These are phyloP conservation scores for Yamagishiella unicocca DNA, from an alignment of 139 green algal species.

Conservation along the genomic window DNA sequence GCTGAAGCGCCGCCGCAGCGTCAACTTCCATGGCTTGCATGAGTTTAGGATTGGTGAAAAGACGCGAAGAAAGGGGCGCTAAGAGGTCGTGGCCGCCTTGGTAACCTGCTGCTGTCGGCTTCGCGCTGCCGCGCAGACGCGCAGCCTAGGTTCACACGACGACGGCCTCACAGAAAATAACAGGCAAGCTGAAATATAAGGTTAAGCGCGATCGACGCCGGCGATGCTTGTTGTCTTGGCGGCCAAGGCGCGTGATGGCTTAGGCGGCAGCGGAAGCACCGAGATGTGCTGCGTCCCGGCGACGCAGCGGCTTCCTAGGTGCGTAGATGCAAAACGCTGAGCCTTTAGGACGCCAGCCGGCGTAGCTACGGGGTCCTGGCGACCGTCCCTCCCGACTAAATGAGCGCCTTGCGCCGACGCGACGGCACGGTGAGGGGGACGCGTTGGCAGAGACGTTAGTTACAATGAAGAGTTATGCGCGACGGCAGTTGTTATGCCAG, in stretches of 20 bases:
- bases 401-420: background rate
- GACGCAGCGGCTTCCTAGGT: background rate
- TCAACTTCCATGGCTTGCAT: constrained; percentile 33
- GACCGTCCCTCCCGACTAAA: background rate
- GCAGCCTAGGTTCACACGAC: background rate
- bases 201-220: background rate
- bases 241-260: constrained; percentile 25
- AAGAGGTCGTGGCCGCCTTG: background rate
- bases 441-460: background rate
- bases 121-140: background rate
- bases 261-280: background rate
- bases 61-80: background rate
- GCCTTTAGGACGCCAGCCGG: background rate
- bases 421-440: background rate
- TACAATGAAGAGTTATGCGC: background rate
- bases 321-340: background rate
- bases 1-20: background rate
- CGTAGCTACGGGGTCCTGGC: background rate
- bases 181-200: background rate
- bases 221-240: background rate
- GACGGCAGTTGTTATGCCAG: background rate
- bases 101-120: constrained; percentile 4
- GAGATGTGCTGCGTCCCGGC: background rate
- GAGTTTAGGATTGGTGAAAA: constrained; percentile 3
- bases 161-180: background rate